Base-by-base conservation (phyloP, 1,284 basidiomycete species). In the Cystobasidium sp. region DNA sequence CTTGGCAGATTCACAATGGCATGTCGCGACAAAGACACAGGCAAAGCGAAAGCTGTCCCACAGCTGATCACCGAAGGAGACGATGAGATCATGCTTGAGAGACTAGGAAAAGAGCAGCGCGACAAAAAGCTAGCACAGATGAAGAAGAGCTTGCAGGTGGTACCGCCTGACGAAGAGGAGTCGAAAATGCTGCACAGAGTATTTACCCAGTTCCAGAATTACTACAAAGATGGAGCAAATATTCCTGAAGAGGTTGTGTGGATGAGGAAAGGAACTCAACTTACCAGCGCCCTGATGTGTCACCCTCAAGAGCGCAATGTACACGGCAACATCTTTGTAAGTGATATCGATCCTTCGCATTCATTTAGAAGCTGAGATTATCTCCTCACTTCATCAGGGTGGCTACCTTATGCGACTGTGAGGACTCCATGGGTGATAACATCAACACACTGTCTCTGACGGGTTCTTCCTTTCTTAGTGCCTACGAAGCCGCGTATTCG, bases 401-500 rank as follows among this genome's bases (percentile, higher is more conserved):
- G 78, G 78, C 2, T 77, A 75, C 63, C 61, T 79, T 12, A 80
- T 78, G 78, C 47, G 77, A 6, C 41, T 77, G 70, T 71, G 22
- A 64, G 69, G 20, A 18, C 1, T 3, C 68, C n/a, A 20, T 10
- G 46, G 18, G 0, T 53, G 47, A 18, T 20, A 0, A 16, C 0
- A 12, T 65, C 22, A 10, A 18, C 31, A 9, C 20, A 49, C 37
- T 44, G n/a, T 61, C 10, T 39, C 58, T n/a, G 43, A 7, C n/a
- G 75, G 49, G 64, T 81, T 80, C 78, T 79, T 78, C 24, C 78
- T 78, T 20, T 76, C 75, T 9, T 75, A 77, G 69, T 20, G 80
- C 82, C 0, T 83, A 82, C 78, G 82, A 83, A 76, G 77, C 81
- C 0, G 82, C 82, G 1, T 83, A 80, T 77, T 78, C 81, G 72